Evolutionary conservation across 148 eudicot species (phyloP).

Genomic region (Selenicereus undatus): DNA sequence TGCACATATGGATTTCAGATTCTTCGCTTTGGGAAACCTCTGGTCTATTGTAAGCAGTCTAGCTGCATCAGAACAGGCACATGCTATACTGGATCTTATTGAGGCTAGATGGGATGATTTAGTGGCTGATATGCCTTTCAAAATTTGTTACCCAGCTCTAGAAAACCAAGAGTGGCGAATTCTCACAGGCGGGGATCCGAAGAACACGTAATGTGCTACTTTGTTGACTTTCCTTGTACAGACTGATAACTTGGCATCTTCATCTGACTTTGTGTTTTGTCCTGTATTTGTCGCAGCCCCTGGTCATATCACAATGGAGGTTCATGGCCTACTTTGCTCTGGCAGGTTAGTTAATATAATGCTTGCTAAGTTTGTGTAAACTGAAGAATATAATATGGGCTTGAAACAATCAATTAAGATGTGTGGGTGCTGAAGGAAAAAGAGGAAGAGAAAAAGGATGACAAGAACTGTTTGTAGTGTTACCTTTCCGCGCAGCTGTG

Average conservation of each 20-base stretch:
- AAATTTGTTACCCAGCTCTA: slow-evolving; percentile 72
- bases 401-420: neutral
- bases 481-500: no score
- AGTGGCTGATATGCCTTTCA: slow-evolving; percentile 71
- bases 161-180: slow-evolving; percentile 78
- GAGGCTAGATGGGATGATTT: slow-evolving; percentile 76
- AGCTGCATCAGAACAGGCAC: slow-evolving; percentile 55
- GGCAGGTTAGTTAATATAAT: slow-evolving; percentile 57
- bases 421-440: no score
- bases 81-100: slow-evolving; percentile 63
- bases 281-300: slow-evolving; percentile 41
- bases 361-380: neutral
- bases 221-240: neutral
- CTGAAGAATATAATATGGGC: neutral
- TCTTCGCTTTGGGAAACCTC: slow-evolving; percentile 69
- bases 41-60: slow-evolving; percentile 70
- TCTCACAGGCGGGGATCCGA: slow-evolving; percentile 79
- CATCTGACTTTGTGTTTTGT: slow-evolving; percentile 3
- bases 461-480: no score
- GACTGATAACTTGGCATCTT: neutral
- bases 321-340: slow-evolving; percentile 88
- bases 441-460: no score
- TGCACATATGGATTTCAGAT: slow-evolving; percentile 87
- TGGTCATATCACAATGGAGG: slow-evolving; percentile 90
- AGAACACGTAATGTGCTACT: slow-evolving; percentile 54